Evolutionary conservation across 306 rosid species (phyloP), one percentile per base, ranked within the genome.

Genomic region (Glycine soja): DNA sequence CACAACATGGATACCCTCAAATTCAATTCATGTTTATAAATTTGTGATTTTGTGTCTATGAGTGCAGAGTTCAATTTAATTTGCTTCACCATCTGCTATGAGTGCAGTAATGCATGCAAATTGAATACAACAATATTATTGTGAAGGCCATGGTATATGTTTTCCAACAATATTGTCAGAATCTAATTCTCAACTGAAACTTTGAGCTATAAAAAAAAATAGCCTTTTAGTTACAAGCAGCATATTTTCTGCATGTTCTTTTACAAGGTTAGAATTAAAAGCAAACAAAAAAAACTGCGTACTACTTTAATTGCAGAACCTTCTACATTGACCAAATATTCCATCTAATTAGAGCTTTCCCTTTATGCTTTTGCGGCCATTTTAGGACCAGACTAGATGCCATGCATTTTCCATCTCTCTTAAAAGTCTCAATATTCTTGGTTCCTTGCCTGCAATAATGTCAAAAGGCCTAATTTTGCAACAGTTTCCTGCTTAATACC

Each of bases 301-400:
- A 34, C 10, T 46, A 47, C 40, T 56, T 54, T 76, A 32, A 57
- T 69, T 59, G 11, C 67, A 69, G 57, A 59, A 70, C 56, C 71
- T 76, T 70, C 76, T 47, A 2, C 46, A 59, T 76, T 82, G 78
- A 77, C 68, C 78, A 70, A 70, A 61, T 48, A 76, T 76, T 76
- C 83, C 83, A 69, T 72, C 51, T 78, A 51, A 61, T 15, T 38
- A 64, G 52, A 61, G 40, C 47, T 15, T 43, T 59, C 70, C 54
- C 84, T 66, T 85, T 66, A 82, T 83, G 82, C 84, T 58, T 82
- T 86, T 64, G 73, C 59, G 46, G 76, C 85, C 72, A 74, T 61
- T 34, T 65, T 65, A 84, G 88, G 87, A 83, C 86, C 87, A 50
- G 34, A 32, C 63, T 45, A 69, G 81, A 83, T 78, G 82, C 87